Conservation (phyloP, 2,329 filamentous ascomycete species). For the Apiospora hydei region DNA sequence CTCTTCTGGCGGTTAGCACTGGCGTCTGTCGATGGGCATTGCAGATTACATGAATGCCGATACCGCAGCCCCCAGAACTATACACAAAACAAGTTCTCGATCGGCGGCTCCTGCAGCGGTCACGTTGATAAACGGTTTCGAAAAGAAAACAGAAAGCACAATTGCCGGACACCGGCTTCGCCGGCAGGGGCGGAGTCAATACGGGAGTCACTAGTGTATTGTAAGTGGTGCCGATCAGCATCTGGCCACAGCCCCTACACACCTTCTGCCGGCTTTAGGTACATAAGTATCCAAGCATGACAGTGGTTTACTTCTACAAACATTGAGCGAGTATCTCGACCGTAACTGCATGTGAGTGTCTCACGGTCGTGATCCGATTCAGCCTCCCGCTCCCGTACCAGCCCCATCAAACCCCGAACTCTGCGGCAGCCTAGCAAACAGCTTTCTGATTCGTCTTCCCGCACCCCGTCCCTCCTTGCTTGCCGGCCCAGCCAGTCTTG, state of each 20-base stretch:
- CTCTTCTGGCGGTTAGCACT: constrained; percentile 10
- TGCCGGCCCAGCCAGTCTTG: not conserved
- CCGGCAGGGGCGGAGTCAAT: not conserved
- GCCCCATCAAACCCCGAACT: not conserved
- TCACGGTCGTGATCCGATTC: not conserved
- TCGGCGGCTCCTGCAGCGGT: not conserved
- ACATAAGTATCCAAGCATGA: not conserved
- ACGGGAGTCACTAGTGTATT: constrained; percentile 2
- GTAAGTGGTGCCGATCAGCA: not conserved
- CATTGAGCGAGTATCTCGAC: not conserved
- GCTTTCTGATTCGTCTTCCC: not conserved
- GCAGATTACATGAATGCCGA: not conserved
- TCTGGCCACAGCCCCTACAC: not conserved
- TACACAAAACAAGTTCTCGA: not conserved
- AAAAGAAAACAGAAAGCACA: not conserved
- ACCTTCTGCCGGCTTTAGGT: not conserved
- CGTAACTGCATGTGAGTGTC: not conserved
- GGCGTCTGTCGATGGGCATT: not conserved
- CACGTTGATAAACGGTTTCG: not conserved
- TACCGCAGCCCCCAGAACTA: not conserved
- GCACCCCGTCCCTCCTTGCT: not conserved
- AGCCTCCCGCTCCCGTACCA: constrained; percentile 6
- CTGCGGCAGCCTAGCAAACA: constrained; percentile 9
- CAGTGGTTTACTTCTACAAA: not conserved
- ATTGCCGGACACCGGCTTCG: not conserved